Percentiles rank a stretch among this genome's conserved stretches.
phyloP scores from a whole-genome alignment of 768 basidiomycete genomes.

The Panaeolus papilionaceus region DNA sequence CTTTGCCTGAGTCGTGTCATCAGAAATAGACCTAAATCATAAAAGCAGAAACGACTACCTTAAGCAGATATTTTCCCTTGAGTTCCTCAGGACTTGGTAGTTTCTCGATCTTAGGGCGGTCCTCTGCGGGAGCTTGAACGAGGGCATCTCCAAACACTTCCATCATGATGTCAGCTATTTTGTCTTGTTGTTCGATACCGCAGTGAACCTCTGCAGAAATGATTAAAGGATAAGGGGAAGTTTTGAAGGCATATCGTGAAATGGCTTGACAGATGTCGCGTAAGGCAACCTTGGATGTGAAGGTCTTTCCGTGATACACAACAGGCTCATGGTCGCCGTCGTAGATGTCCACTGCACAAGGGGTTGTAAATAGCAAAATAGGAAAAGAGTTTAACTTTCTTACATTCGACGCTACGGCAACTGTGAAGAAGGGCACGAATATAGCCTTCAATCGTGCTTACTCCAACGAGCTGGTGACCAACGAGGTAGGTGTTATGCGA shows the following conservation, averaged over 20 bases:
- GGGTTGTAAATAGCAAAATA: conserved; percentile 65
- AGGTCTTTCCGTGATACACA: conserved; percentile 93
- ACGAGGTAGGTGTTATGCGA: conserved; percentile 94
- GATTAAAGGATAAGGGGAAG: conserved; percentile 94
- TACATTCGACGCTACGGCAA: conserved; percentile 90
- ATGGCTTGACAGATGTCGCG: conserved; percentile 88
- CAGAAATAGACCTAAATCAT: background rate
- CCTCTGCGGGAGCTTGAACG: conserved; percentile 48
- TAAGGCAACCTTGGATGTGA: conserved; percentile 85
- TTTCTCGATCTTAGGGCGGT: conserved; percentile 47
- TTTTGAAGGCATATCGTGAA: conserved; percentile 90
- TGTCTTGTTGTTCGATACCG: conserved; percentile 59
- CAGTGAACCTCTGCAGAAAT: conserved; percentile 98
- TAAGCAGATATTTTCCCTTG: conserved; percentile 80
- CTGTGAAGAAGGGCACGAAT: conserved; percentile 88
- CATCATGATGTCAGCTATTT: conserved; percentile 53
- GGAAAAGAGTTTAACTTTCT: conserved; percentile 52
- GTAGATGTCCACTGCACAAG: conserved; percentile 81
- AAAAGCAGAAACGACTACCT: conserved; percentile 51
- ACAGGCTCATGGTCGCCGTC: conserved; percentile 87
- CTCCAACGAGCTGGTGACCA: conserved; percentile 85
- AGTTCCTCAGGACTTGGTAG: conserved; percentile 89
- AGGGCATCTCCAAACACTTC: conserved; percentile 54
- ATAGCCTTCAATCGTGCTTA: conserved; percentile 89
- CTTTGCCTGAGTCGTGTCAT: conserved; percentile 58